phyloP scores from a whole-genome alignment of 768 basidiomycete species.

The Lactarius sp. region DNA sequence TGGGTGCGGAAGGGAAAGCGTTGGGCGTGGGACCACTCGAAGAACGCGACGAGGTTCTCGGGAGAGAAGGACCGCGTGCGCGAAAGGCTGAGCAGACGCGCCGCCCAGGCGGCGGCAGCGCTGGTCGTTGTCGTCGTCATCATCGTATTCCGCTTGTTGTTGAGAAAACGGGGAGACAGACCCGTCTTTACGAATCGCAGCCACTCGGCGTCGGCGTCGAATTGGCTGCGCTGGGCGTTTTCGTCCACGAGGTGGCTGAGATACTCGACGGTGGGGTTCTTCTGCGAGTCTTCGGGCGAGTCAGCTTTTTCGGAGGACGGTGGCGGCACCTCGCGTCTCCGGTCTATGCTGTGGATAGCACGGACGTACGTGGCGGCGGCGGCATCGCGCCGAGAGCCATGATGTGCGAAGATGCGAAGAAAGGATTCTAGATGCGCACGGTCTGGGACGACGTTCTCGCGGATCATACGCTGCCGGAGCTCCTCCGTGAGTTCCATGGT shows the following conservation, averaged over 20 bases:
- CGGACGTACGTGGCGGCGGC: conserved; percentile 39
- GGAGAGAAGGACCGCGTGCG: conserved; percentile 24
- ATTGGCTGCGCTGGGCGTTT: neutral
- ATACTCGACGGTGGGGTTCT: conserved; percentile 7
- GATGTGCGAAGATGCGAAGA: conserved; percentile 44
- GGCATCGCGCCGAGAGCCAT: conserved; percentile 41
- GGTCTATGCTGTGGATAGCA: conserved; percentile 35
- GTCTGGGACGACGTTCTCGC: conserved; percentile 38
- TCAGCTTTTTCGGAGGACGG: neutral
- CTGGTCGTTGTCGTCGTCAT: neutral
- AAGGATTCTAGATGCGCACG: conserved; percentile 45
- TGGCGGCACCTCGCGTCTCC: neutral
- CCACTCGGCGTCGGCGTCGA: conserved; percentile 14
- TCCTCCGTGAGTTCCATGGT: conserved; percentile 46
- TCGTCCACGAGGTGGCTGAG: conserved; percentile 19
- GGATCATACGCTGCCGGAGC: conserved; percentile 41
- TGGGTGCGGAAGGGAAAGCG: conserved; percentile 37
- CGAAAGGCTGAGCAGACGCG: conserved; percentile 18
- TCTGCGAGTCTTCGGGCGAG: neutral
- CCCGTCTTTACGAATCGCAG: neutral
- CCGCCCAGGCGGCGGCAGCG: conserved; percentile 10
- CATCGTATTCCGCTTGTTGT: neutral
- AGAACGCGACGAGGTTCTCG: conserved; percentile 36
- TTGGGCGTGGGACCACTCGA: conserved; percentile 32
- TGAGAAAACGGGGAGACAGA: conserved; percentile 3